Evolutionary conservation across 2,329 filamentous ascomycete genomes (phyloP), one percentile per base, ranked within the genome.

Genomic region (Claviceps digitariae): DNA sequence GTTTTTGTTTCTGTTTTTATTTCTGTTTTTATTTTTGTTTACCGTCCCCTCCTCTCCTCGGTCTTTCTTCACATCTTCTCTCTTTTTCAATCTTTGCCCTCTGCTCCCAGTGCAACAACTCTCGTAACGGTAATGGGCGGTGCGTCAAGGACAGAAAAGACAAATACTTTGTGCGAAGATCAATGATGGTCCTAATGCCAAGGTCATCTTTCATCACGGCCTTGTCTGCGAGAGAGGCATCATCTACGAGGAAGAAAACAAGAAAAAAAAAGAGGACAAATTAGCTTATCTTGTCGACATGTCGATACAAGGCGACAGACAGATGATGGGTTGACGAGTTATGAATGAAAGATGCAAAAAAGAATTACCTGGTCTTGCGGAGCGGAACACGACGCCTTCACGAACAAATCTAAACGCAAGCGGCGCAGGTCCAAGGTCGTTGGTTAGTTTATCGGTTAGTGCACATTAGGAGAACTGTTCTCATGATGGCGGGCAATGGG

Each of bases 81-180:
- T n/a, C n/a, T n/a, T n/a, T n/a, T n/a, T n/a, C n/a, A n/a, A n/a
- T n/a, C n/a, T n/a, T n/a, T n/a, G n/a, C n/a, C n/a, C n/a, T n/a
- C n/a, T n/a, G n/a, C n/a, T n/a, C n/a, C n/a, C n/a, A n/a, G n/a
- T n/a, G n/a, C n/a, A n/a, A n/a, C n/a, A n/a, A n/a, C 36, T 38
- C 15, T 38, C 6, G 36, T 17, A n/a, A 15, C 17, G 10, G 25
- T 31, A 15, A 23, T 13, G 20, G 20, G 40, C 20, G 20, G 21
- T 17, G 13, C 12, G 6, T 17, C 21, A 23, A 15, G 21, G 10
- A 25, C 25, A 25, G 43, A 23, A 44, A 44, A 44, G 8, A 47
- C 13, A 29, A 21, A 21, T 74, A 87, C 81, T 84, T 81, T 57
- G 88, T 87, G 53, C 90, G 79, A 12, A 95, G 72, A 69, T 95